phyloP scores from a whole-genome alignment of 1,139 yeast species.

The Zhuliangozyma blackwelliae region DNA sequence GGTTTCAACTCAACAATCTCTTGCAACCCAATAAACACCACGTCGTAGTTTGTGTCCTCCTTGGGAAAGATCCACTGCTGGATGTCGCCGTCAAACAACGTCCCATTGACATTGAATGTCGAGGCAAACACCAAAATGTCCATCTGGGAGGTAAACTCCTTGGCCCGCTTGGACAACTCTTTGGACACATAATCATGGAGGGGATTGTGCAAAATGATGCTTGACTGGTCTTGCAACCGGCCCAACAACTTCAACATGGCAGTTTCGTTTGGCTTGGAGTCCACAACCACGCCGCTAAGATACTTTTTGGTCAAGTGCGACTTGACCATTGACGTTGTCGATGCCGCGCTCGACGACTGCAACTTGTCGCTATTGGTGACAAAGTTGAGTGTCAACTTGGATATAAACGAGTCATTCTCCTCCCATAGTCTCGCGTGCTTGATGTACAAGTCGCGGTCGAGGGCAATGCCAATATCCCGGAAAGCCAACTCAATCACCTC shows the following conservation, averaged over 20 bases:
- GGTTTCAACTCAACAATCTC: conserved; percentile 92
- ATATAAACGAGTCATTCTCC: conserved; percentile 50
- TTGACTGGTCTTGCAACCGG: conserved; percentile 42
- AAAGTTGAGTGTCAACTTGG: conserved; percentile 40
- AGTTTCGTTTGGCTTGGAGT: conserved; percentile 38
- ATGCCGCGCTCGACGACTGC: conserved; percentile 28
- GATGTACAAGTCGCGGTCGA: conserved; percentile 38
- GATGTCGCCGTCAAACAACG: conserved; percentile 48
- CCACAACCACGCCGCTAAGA: conserved; percentile 33
- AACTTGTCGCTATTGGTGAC: conserved; percentile 29
- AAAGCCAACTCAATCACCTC: conserved; percentile 60
- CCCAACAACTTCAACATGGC: conserved; percentile 50
- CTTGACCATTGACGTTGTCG: conserved; percentile 35
- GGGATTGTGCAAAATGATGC: conserved; percentile 58
- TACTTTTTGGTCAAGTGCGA: conserved; percentile 47
- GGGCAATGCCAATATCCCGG: conserved; percentile 41
- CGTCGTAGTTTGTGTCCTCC: conserved; percentile 33
- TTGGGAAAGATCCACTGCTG: conserved; percentile 56
- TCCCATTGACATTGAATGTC: conserved; percentile 71
- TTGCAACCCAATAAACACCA: conserved; percentile 82
- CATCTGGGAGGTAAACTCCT: conserved; percentile 47
- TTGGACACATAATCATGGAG: conserved; percentile 63
- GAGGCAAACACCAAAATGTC: conserved; percentile 57
- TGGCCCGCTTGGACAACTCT: conserved; percentile 45
- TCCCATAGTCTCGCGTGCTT: conserved; percentile 61